phyloP scores from a whole-genome alignment of 768 basidiomycete genomes.

The Panaeolus papilionaceus region DNA sequence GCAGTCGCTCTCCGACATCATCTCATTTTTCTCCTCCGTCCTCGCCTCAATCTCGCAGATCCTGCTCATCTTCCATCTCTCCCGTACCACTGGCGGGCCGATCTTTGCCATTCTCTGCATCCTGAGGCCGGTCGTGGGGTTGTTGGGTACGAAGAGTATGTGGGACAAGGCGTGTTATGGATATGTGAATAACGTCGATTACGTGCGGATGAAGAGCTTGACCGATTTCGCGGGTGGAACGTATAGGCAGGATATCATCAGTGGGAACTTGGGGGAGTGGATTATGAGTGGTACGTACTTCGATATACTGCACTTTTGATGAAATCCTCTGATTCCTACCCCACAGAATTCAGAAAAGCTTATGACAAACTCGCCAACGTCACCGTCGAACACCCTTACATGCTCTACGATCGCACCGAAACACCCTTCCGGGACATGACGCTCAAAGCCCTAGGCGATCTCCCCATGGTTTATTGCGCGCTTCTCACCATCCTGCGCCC shows the following conservation, averaged over 20 bases:
- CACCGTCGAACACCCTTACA: constrained; percentile 30
- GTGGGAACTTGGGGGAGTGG: constrained; percentile 38
- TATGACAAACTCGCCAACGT: constrained; percentile 29
- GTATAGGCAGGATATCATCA: constrained; percentile 46
- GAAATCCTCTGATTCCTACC: not conserved
- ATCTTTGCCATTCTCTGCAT: constrained; percentile 43
- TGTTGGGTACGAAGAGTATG: constrained; percentile 26
- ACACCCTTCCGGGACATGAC: constrained; percentile 28
- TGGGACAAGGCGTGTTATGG: constrained; percentile 38
- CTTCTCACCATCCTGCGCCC: constrained; percentile 38
- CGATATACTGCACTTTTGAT: too few species aligned
- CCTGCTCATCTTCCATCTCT: constrained; percentile 36
- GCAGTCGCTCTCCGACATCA: constrained; percentile 32
- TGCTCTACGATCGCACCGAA: constrained; percentile 16
- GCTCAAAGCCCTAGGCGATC: constrained; percentile 30
- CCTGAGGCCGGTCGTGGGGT: constrained; percentile 34
- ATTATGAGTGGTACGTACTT: constrained; percentile 35
- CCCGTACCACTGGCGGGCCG: constrained; percentile 38
- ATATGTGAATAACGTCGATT: constrained; percentile 36
- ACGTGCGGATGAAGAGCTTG: constrained; percentile 39
- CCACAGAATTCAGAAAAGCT: constrained; percentile 38
- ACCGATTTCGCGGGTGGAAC: constrained; percentile 30
- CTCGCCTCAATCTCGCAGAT: constrained; percentile 36
- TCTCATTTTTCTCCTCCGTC: constrained; percentile 28
- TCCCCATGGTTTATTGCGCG: constrained; percentile 47